phyloP scores from a whole-genome alignment of 257 asterid genomes.

The Nicotiana knightiana region DNA sequence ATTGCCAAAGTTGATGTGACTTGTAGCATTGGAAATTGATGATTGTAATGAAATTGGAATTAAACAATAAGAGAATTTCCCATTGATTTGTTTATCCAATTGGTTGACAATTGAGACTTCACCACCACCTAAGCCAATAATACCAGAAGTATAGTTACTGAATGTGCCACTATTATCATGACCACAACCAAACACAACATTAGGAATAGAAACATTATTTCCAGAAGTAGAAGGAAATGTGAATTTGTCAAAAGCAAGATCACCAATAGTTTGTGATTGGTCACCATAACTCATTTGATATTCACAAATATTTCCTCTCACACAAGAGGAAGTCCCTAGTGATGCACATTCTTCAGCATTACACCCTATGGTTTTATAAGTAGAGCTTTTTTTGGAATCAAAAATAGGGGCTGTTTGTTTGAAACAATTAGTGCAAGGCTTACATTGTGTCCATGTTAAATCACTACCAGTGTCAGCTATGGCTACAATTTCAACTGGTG shows the following conservation, averaged over 20 bases:
- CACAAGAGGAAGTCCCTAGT: background rate
- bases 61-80: constrained; percentile 22
- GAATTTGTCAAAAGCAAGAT: constrained; percentile 1
- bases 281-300: constrained; percentile 19
- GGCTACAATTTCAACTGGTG: constrained; percentile 25
- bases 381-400: constrained; percentile 12
- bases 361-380: constrained; percentile 17
- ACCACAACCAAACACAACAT: constrained; percentile 15
- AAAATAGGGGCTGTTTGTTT: constrained; percentile 26
- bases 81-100: background rate
- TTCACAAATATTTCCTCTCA: constrained; percentile 6
- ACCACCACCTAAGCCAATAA: constrained; percentile 16
- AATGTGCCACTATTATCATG: constrained; percentile 8
- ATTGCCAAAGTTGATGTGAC: constrained; percentile 11
- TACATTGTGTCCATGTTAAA: constrained; percentile 40
- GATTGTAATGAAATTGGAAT: background rate
- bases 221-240: constrained; percentile 1
- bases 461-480: constrained; percentile 44
- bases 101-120: constrained; percentile 7
- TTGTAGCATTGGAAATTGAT: background rate
- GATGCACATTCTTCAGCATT: background rate
- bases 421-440: constrained; percentile 31
- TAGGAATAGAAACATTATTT: background rate
- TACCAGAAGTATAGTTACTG: background rate
- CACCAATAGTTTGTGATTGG: background rate